Conservation (phyloP, 2,329 filamentous ascomycete genomes). For the Rhynchosporium agropyri region DNA sequence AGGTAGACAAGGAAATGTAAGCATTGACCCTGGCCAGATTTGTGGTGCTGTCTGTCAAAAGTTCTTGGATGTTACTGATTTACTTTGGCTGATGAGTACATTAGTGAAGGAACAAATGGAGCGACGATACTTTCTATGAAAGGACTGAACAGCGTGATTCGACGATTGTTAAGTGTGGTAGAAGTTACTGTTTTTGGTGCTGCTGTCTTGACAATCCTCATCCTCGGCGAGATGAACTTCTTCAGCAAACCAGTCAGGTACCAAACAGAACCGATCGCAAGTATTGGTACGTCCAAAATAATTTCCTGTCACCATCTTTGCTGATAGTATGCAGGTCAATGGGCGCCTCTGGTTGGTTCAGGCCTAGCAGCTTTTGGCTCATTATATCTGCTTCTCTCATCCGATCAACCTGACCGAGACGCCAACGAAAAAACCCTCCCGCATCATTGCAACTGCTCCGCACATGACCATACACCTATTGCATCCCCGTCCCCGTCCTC, state of each 20-base stretch:
- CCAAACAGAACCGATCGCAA: constrained; percentile 64
- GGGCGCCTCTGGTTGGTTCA: constrained; percentile 62
- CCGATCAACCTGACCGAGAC: constrained; percentile 21
- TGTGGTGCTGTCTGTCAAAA: too few relatives aligned
- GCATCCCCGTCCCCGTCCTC: constrained; percentile 10
- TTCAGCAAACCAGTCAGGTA: constrained; percentile 58
- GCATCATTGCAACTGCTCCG: constrained; percentile 19
- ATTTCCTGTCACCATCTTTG: constrained; percentile 8
- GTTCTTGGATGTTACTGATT: too few relatives aligned
- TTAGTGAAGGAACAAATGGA: constrained; percentile 55
- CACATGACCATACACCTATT: not conserved
- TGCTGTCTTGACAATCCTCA: constrained; percentile 60
- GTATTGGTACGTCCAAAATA: constrained; percentile 53
- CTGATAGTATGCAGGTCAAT: constrained; percentile 53
- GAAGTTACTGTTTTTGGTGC: constrained; percentile 62
- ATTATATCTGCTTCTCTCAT: constrained; percentile 53
- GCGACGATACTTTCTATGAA: constrained; percentile 56
- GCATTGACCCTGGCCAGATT: not conserved
- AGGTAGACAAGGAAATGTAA: constrained; percentile 46
- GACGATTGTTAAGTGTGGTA: constrained; percentile 55
- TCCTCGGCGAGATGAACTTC: constrained; percentile 66
- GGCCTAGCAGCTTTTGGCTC: constrained; percentile 60
- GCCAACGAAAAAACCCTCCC: constrained; percentile 16
- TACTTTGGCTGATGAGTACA: not conserved
- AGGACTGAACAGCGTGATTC: constrained; percentile 57